Evolutionary conservation across 805 yeast genomes (phyloP), one percentile per base, ranked within the genome.

Genomic region (Saccharomycopsis guyanensis): DNA sequence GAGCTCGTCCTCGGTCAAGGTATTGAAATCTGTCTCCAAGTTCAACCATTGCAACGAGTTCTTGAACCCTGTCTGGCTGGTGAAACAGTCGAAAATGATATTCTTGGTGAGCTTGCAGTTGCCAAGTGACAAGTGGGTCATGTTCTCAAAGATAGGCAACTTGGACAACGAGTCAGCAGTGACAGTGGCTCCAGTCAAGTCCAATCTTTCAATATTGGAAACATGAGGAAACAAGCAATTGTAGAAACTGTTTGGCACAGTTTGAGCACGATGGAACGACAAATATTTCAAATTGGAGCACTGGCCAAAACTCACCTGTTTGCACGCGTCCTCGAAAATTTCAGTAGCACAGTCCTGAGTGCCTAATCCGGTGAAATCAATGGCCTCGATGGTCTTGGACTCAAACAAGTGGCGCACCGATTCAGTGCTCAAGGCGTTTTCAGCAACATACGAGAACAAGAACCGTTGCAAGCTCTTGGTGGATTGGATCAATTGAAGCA

Each of bases 61-160:
- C 20, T 25, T n/a, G n/a, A 47, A 29, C 6, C 19, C 6, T 3
- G 16, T 31, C 32, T 47, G 50, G 22, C 42, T 47, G 19, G 33
- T 39, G 33, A 47, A 47, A 22, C 35, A 47, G 7, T 47, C 45
- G 34, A 47, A 47, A 12, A 47, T 38, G 6, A 35, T 29, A 27
- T 25, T n/a, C 10, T 47, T 47, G 23, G 27, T 38, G 3, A 47
- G 38, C n/a, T 43, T 47, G 25, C 43, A 47, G 15, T 42, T 13
- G 8, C 46, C 46, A 10, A 47, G 31, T 6, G 50, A 47, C 23
- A 47, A 35, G 20, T 47, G 50, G 19, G 43, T 42, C 36, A 47
- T 33, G 2, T 42, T 43, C 16, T 20, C 13, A 15, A 47, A 47
- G 4, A 33, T 18, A 12, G 50, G 50, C 6, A 42, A 35, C 20